Percentiles rank a stretch among this genome's conserved stretches.
Evolutionary conservation across 768 basidiomycete genomes (phyloP).

Genomic region (Boletales sp.): DNA sequence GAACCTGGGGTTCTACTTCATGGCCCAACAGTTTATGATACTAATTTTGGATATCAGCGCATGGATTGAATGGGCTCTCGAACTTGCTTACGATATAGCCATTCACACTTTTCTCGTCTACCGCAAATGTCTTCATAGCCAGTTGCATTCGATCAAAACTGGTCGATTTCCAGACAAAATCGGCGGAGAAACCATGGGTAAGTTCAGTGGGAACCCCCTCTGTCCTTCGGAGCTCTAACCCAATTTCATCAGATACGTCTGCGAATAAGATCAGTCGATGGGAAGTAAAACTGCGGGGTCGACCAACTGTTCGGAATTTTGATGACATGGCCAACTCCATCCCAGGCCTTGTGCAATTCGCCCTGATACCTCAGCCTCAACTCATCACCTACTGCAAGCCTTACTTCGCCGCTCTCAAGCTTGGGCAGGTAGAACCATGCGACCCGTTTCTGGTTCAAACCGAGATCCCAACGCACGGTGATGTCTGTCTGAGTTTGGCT

Average conservation of each 20-base stretch:
- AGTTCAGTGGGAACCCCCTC: slow-evolving; percentile 94
- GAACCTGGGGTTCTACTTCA: slow-evolving; percentile 91
- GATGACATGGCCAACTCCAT: slow-evolving; percentile 96
- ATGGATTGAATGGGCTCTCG: background rate
- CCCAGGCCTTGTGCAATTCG: slow-evolving; percentile 90
- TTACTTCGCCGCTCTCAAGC: slow-evolving; percentile 95
- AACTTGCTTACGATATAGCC: slow-evolving; percentile 85
- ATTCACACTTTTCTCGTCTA: slow-evolving; percentile 98
- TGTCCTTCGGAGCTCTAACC: slow-evolving; percentile 81
- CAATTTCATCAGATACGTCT: slow-evolving; percentile 99
- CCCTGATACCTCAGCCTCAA: slow-evolving; percentile 85
- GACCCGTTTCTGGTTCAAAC: slow-evolving; percentile 97
- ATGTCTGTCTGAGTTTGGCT: slow-evolving; percentile 98
- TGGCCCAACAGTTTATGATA: slow-evolving; percentile 99
- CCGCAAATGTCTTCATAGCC: slow-evolving; percentile 99
- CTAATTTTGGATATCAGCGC: slow-evolving; percentile 37
- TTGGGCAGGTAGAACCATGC: slow-evolving; percentile 98
- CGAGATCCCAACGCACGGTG: slow-evolving; percentile 94
- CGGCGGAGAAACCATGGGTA: slow-evolving; percentile 94
- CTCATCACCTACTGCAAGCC: slow-evolving; percentile 96
- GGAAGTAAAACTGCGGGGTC: background rate
- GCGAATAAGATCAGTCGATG: slow-evolving; percentile 8
- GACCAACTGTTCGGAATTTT: slow-evolving; percentile 96
- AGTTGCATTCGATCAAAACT: slow-evolving; percentile 99
- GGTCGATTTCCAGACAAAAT: slow-evolving; percentile 99